phyloP scores from a whole-genome alignment of 1,284 basidiomycete genomes.

The Amylostereum chailletii region DNA sequence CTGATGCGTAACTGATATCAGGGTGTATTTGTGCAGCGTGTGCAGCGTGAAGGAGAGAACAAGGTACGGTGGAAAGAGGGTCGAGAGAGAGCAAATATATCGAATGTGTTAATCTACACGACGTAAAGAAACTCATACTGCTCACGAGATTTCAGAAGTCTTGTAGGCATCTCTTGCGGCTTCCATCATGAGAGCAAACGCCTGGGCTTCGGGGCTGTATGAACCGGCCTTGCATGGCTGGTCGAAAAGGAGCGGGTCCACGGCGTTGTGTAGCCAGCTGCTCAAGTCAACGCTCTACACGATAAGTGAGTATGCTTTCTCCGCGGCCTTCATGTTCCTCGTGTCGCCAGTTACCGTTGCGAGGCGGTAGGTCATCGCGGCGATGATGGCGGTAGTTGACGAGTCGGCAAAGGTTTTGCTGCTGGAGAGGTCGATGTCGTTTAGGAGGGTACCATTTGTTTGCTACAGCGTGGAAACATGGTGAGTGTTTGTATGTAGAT shows the following conservation, averaged over 20 bases:
- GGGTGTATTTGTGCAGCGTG: too few species aligned
- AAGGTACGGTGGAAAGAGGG: too few species aligned
- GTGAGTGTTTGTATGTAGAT: neutral
- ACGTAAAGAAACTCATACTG: too few species aligned
- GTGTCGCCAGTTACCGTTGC: constrained; percentile 22
- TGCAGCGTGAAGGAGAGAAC: too few species aligned
- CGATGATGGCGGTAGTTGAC: constrained; percentile 42
- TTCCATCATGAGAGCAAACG: constrained; percentile 59
- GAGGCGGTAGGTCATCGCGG: constrained; percentile 37
- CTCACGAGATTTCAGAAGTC: too few species aligned
- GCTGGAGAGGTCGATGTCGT: constrained; percentile 36
- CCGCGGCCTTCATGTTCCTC: constrained; percentile 31
- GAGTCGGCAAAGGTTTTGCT: constrained; percentile 35
- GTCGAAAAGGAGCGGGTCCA: constrained; percentile 53
- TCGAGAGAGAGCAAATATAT: too few species aligned
- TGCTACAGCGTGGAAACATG: constrained; percentile 17
- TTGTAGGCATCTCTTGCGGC: constrained; percentile 33
- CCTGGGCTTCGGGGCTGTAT: constrained; percentile 51
- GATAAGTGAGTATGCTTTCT: constrained; percentile 29
- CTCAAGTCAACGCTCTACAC: constrained; percentile 28
- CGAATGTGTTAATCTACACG: too few species aligned
- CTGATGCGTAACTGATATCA: too few species aligned
- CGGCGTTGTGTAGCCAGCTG: constrained; percentile 53
- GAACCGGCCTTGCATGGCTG: constrained; percentile 28
- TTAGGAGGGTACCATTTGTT: constrained; percentile 34